These are phyloP conservation scores for Fusarium sarcochroum DNA, from an alignment of 2,329 filamentous ascomycete genomes.

Conservation along the genomic window DNA sequence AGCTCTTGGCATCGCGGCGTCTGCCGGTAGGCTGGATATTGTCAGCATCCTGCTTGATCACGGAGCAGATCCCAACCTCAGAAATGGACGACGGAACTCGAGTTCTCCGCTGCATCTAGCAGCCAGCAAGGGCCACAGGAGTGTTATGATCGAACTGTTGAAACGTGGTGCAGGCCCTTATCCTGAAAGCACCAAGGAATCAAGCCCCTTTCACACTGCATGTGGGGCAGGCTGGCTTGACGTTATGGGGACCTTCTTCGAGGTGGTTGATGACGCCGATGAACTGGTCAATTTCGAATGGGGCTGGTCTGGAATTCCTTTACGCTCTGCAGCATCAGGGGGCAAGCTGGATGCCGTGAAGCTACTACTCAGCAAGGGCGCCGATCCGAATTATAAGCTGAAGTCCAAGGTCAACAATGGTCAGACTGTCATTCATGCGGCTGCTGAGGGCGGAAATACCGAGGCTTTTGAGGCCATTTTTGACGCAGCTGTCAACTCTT, in stretches of 20 bases:
- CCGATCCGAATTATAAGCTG: conserved; percentile 25
- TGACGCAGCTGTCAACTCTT: background rate
- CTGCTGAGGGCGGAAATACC: conserved; percentile 29
- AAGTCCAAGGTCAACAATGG: conserved; percentile 27
- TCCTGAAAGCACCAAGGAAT: conserved; percentile 16
- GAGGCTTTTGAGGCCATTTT: conserved; percentile 29
- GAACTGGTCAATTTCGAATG: conserved; percentile 40
- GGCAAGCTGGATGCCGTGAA: conserved; percentile 20
- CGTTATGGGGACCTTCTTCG: conserved; percentile 25
- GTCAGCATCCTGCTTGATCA: conserved; percentile 35
- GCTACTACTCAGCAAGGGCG: conserved; percentile 29
- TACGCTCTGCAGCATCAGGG: conserved; percentile 26
- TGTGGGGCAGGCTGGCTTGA: conserved; percentile 23
- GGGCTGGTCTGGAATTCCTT: conserved; percentile 30
- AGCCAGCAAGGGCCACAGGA: background rate
- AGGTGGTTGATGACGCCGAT: conserved; percentile 14
- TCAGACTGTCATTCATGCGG: conserved; percentile 31
- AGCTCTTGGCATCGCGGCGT: conserved; percentile 29
- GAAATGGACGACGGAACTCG: conserved; percentile 19
- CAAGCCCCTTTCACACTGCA: conserved; percentile 27
- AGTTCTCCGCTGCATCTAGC: conserved; percentile 30
- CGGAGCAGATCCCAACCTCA: conserved; percentile 38
- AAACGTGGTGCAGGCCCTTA: conserved; percentile 31
- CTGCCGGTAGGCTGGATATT: conserved; percentile 22
- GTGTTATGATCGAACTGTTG: conserved; percentile 31